Evolutionary conservation across 2,329 filamentous ascomycete species (phyloP).

Genomic region (Paraphoma chrysanthemicola): DNA sequence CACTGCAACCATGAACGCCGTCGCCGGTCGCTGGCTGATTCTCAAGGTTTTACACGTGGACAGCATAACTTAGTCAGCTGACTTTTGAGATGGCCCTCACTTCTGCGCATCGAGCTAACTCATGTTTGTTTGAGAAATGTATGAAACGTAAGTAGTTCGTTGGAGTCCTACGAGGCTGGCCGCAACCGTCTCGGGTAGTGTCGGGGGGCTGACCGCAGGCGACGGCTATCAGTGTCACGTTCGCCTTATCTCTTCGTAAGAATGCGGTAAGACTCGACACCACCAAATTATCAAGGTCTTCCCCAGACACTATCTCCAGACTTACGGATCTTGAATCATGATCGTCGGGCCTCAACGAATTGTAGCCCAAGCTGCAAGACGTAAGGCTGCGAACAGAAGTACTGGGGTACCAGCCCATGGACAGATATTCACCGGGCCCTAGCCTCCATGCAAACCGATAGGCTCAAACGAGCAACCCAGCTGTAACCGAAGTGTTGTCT

Average conservation of each 20-base stretch:
- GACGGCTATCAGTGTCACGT: conserved; percentile 15
- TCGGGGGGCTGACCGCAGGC: conserved; percentile 12
- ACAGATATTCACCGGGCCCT: conserved; percentile 4
- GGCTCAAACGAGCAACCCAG: not conserved
- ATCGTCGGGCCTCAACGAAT: conserved; percentile 7
- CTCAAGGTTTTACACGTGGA: too few species aligned
- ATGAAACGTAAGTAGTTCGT: too few species aligned
- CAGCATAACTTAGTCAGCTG: too few species aligned
- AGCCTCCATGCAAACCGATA: conserved; percentile 12
- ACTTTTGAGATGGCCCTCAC: too few species aligned
- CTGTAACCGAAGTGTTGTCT: conserved; percentile 5
- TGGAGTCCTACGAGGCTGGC: not conserved
- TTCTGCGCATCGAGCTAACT: too few species aligned
- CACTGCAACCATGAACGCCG: too few species aligned
- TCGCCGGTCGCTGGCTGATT: too few species aligned
- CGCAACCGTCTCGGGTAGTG: conserved; percentile 14
- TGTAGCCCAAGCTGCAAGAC: not conserved
- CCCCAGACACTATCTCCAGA: conserved; percentile 13
- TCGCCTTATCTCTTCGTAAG: conserved; percentile 19
- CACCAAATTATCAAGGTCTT: conserved; percentile 21
- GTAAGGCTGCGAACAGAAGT: not conserved
- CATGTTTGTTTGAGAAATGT: too few species aligned
- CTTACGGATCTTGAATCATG: conserved; percentile 6
- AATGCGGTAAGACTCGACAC: conserved; percentile 17
- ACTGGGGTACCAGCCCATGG: conserved; percentile 5